phyloP scores from a whole-genome alignment of 768 basidiomycete species.

The Suillus subalutaceus region DNA sequence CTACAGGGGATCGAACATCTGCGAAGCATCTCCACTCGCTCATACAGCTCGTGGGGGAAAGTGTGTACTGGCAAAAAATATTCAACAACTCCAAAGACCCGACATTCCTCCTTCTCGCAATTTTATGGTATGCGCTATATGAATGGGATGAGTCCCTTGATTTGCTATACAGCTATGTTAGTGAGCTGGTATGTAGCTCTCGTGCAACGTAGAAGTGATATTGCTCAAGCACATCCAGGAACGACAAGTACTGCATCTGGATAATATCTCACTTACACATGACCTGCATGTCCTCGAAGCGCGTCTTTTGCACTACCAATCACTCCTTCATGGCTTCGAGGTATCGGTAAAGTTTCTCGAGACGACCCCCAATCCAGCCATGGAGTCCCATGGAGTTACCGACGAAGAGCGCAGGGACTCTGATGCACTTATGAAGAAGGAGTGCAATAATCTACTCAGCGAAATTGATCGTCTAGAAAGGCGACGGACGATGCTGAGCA shows the following conservation, averaged over 20 bases:
- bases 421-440: slow-evolving; percentile 23
- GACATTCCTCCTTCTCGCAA: slow-evolving; percentile 49
- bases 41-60: slow-evolving; percentile 10
- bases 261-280: slow-evolving; percentile 35
- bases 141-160: slow-evolving; percentile 58
- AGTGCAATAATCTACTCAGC: slow-evolving; percentile 32
- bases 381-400: slow-evolving; percentile 26
- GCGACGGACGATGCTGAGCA: slow-evolving; percentile 17
- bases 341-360: slow-evolving; percentile 48
- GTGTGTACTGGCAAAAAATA: slow-evolving; percentile 24
- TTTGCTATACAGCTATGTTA: slow-evolving; percentile 47
- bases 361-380: slow-evolving; percentile 46
- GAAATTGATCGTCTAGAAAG: slow-evolving; percentile 39
- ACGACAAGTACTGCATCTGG: background rate
- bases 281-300: slow-evolving; percentile 54
- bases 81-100: slow-evolving; percentile 37
- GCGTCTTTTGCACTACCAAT: slow-evolving; percentile 49
- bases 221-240: slow-evolving; percentile 7
- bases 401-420: slow-evolving; percentile 9
- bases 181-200: slow-evolving; percentile 41
- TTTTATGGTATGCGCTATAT: slow-evolving; percentile 55
- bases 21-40: slow-evolving; percentile 14
- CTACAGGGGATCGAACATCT: slow-evolving; percentile 4
- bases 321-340: slow-evolving; percentile 49
- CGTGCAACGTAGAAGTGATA: background rate